Evolutionary conservation across 1,284 basidiomycete species (phyloP).

Genomic region (Heterobasidion annosum): DNA sequence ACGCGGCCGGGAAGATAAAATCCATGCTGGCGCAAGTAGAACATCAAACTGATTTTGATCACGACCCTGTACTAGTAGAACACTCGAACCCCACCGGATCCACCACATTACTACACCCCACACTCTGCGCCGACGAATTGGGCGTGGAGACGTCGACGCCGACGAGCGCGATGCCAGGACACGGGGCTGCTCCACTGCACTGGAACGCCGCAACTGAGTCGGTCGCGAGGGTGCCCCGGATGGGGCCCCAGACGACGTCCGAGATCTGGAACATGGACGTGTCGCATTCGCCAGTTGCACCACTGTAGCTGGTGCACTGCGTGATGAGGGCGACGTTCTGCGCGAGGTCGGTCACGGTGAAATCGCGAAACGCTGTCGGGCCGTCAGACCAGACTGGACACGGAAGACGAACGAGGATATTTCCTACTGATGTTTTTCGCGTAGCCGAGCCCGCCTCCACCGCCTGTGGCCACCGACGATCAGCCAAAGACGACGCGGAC

Average conservation of each 20-base stretch:
- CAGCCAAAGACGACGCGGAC: no score
- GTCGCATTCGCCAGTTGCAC: conserved; percentile 22
- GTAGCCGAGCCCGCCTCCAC: conserved; percentile 22
- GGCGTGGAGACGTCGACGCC: conserved; percentile 14
- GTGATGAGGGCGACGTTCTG: conserved; percentile 18
- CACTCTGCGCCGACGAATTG: conserved; percentile 10
- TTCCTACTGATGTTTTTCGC: conserved; percentile 16
- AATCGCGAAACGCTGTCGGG: conserved; percentile 13
- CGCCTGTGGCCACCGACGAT: conserved; percentile 10
- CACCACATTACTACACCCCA: conserved; percentile 18
- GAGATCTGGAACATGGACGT: conserved; percentile 24
- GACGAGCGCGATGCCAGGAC: conserved; percentile 16
- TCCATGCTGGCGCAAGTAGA: no score
- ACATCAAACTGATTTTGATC: neutral
- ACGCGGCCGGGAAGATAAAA: no score
- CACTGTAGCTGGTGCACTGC: conserved; percentile 24
- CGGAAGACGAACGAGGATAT: no score
- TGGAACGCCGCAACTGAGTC: conserved; percentile 18
- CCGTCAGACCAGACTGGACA: no score
- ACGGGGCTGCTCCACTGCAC: conserved; percentile 23
- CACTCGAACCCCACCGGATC: conserved; percentile 20
- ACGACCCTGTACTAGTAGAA: conserved; percentile 9
- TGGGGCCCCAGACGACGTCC: conserved; percentile 22
- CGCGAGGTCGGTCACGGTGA: conserved; percentile 17
- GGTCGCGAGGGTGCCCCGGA: conserved; percentile 15